Evolutionary conservation across 192 early-diverging fungal genomes (phyloP).

Genomic region (Linnemannia hyalina): DNA sequence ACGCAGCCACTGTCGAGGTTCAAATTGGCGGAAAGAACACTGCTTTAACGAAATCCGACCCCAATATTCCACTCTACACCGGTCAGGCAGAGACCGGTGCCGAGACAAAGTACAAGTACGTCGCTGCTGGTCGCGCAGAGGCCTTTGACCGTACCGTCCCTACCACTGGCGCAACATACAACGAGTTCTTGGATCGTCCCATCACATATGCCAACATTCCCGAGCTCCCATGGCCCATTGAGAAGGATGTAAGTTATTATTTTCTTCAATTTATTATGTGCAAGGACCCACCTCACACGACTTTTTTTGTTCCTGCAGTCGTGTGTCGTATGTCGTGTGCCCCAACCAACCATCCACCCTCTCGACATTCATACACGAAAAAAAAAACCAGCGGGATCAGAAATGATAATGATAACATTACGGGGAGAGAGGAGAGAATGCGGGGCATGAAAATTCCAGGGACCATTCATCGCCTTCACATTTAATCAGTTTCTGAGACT

Average conservation of each 20-base stretch:
- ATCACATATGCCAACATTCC: slow-evolving; percentile 63
- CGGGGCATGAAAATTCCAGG: background rate
- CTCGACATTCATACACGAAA: background rate
- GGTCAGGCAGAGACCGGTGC: slow-evolving; percentile 52
- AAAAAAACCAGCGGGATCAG: background rate
- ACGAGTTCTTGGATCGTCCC: slow-evolving; percentile 60
- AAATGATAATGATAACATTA: background rate
- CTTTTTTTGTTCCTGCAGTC: no score
- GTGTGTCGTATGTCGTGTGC: no score
- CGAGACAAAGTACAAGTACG: slow-evolving; percentile 59
- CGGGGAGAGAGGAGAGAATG: background rate
- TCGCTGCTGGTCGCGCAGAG: slow-evolving; percentile 52
- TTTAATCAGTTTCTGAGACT: background rate
- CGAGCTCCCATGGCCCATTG: slow-evolving; percentile 51
- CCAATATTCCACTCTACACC: slow-evolving; percentile 55
- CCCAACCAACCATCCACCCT: no score
- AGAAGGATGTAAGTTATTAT: slow-evolving; percentile 29
- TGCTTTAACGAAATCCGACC: slow-evolving; percentile 45
- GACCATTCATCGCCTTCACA: background rate
- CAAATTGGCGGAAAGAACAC: slow-evolving; percentile 48
- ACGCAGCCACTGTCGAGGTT: slow-evolving; percentile 53
- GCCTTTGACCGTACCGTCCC: slow-evolving; percentile 58
- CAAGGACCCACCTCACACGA: background rate
- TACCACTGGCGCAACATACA: slow-evolving; percentile 32
- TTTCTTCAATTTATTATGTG: background rate